Base-by-base conservation (phyloP, 352 stramenopile species). In the Globisporangium nagaii region DNA sequence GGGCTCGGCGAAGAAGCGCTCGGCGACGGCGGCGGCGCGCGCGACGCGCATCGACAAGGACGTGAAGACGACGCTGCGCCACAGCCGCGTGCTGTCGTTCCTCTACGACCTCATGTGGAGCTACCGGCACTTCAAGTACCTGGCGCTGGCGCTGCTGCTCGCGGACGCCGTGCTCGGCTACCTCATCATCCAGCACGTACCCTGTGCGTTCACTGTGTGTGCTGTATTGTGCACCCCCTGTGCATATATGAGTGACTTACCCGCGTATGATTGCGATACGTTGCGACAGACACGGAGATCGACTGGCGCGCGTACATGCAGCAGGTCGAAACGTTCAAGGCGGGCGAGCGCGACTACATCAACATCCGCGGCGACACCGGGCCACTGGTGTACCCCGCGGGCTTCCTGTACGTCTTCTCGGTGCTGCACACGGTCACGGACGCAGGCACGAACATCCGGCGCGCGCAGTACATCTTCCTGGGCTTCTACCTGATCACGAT, bases 231-330 rank as follows among this genome's bases (percentile, higher is more conserved):
- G 34, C 12, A 47, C 24, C 6, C 31, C 45, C 30, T 25, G 24
- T 42, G 24, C 19, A 27, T 58, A 32, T 47, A 19, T 58, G 43
- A 4, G 8, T 48, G 24, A 48, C 19, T 6, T 5, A 6, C 9
- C 8, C 19, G 6, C 25, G 42, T 39, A 41, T 59, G 4, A 36
- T 45, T 19, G 58, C 42, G 27, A 9, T 5, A 2, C n/a, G 11
- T 36, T 11, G 6, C 15, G 43, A 19, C 35, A 90, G 79, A 99
- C 76, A 99, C 97, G 36, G 96, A 99, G 77, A 99, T 99, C 63
- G 97, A 99, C 73, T 99, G 96, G 96, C 82, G 90, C 59, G 96
- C 97, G 15, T 99, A 99, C 79, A 99, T 99, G 96, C 79, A 98
- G 79, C 92, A 99, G 71, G 96, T 99, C 25, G 79, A 87, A 56